A percentile compares a stretch with the other conserved stretches of the same genome.
These are phyloP conservation scores for Leishmania turanica DNA, from an alignment of 208 protist genomes.

Conservation along the genomic window DNA sequence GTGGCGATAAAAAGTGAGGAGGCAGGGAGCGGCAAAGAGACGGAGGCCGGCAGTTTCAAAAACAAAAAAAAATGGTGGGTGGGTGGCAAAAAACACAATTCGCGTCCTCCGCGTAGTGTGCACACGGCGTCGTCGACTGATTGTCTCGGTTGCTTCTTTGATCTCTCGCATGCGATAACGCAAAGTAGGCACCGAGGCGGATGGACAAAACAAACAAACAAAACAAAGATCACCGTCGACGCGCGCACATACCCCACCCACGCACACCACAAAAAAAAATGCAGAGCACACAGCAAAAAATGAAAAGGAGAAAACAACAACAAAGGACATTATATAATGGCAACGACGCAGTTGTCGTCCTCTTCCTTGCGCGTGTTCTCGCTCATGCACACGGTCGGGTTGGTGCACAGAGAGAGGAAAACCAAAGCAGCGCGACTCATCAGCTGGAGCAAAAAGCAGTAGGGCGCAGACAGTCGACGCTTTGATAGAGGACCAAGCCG, in stretches of 20 bases:
- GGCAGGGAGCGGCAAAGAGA: neutral
- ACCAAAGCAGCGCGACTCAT: neutral
- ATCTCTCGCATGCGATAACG: neutral
- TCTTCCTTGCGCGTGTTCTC: neutral
- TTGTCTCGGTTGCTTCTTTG: neutral
- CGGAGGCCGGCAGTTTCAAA: neutral
- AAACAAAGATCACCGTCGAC: no score
- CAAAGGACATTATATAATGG: neutral
- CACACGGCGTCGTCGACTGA: neutral
- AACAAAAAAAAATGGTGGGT: neutral
- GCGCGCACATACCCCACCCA: no score
- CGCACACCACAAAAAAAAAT: neutral
- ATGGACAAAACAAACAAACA: no score
- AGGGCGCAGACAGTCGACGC: neutral
- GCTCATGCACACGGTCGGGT: neutral
- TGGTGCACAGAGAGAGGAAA: neutral
- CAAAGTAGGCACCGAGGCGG: no score
- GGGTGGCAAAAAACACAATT: neutral
- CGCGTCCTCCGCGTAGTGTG: neutral
- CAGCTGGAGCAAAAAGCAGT: neutral
- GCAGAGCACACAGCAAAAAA: neutral
- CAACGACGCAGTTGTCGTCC: neutral
- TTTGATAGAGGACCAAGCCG: neutral
- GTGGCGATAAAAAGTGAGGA: neutral
- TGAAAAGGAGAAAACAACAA: neutral